These are phyloP conservation scores for Diutina ranongensis DNA, from an alignment of 1,139 yeast genomes.

Conservation along the genomic window DNA sequence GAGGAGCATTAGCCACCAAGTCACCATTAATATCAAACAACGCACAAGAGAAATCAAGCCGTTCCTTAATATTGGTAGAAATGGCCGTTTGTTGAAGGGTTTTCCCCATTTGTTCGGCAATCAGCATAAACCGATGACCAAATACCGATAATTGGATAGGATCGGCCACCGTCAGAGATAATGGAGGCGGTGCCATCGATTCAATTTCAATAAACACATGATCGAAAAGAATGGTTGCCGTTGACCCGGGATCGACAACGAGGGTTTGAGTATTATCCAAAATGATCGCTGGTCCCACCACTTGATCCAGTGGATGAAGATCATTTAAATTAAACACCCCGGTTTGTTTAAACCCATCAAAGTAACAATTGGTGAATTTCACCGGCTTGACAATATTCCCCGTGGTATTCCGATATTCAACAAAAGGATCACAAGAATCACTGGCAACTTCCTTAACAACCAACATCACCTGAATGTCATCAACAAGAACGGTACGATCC, in stretches of 20 bases:
- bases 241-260: conserved; percentile 58
- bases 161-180: conserved; percentile 19
- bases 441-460: conserved; percentile 24
- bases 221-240: conserved; percentile 49
- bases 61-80: conserved; percentile 76
- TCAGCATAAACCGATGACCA: conserved; percentile 78
- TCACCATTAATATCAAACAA: conserved; percentile 66
- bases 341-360: conserved; percentile 40
- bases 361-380: conserved; percentile 14
- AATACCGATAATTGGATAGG: conserved; percentile 69
- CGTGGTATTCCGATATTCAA: conserved; percentile 15
- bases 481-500: conserved; percentile 56
- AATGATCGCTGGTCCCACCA: conserved; percentile 72
- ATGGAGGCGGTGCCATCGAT: conserved; percentile 2
- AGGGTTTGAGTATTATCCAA: conserved; percentile 85
- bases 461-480: conserved; percentile 58
- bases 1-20: conserved; percentile 78
- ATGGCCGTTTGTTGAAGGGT: conserved; percentile 72
- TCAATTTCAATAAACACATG: conserved; percentile 39
- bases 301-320: conserved; percentile 38
- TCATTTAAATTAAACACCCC: conserved; percentile 39
- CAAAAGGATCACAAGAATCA: conserved; percentile 22
- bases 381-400: not conserved
- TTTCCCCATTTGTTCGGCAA: conserved; percentile 85
- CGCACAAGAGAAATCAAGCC: conserved; percentile 80